Percentiles rank a stretch among this genome's conserved stretches.
These are phyloP conservation scores for Crucihimalaya himalaica DNA, from an alignment of 345 rosid species.

Conservation along the genomic window DNA sequence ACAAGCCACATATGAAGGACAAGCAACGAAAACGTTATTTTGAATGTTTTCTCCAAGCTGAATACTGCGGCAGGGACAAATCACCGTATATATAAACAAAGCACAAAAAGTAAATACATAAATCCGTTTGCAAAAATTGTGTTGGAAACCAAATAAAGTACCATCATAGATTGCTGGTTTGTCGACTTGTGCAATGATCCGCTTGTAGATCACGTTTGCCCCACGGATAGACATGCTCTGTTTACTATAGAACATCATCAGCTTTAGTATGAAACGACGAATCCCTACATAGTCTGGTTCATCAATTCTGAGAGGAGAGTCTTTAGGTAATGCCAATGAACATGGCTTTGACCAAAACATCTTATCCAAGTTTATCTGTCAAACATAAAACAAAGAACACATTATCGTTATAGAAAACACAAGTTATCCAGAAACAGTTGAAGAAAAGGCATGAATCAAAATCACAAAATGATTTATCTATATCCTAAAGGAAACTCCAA, in stretches of 20 bases:
- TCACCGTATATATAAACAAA: neutral
- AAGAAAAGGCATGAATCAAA: conserved; percentile 10
- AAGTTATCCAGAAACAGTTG: neutral
- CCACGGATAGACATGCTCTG: conserved; percentile 87
- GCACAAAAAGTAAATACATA: neutral
- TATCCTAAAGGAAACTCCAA: neutral
- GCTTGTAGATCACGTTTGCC: conserved; percentile 73
- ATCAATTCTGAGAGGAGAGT: conserved; percentile 70
- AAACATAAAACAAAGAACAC: neutral
- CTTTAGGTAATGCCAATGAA: conserved; percentile 76
- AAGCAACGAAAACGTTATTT: conserved; percentile 77
- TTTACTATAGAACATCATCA: conserved; percentile 82
- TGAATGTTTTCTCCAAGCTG: conserved; percentile 93
- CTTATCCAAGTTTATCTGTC: conserved; percentile 73
- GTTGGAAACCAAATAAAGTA: conserved; percentile 29
- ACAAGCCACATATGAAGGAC: conserved; percentile 95
- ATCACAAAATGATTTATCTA: neutral
- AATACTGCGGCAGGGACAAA: conserved; percentile 58
- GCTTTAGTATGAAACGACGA: conserved; percentile 54
- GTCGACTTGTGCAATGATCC: conserved; percentile 71
- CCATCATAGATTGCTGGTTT: conserved; percentile 85
- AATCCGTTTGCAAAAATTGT: neutral
- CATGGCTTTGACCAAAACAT: conserved; percentile 84
- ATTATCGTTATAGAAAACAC: conserved; percentile 1
- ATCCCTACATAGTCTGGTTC: conserved; percentile 77